Base-by-base conservation (phyloP, 225 moss, liverwort and hornwort species). In the Takakia lepidozioides region DNA sequence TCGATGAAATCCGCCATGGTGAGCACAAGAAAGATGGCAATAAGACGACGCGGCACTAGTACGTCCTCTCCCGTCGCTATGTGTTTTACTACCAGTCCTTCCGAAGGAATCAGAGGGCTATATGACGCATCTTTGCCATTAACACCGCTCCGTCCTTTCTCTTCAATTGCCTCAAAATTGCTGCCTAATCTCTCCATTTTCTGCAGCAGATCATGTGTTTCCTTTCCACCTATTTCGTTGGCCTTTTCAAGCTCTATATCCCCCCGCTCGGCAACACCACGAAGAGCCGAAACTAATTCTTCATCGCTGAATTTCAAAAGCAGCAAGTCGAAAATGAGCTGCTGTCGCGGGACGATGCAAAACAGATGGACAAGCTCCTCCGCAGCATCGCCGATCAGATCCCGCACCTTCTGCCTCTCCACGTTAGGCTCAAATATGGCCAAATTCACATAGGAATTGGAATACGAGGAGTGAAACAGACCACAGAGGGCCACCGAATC, bases 361-460 rank as follows among this genome's bases (percentile, higher is more conserved):
- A 95, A 95, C 43, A 84, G 48, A 57, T 95, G 73, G 38, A 87
- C 82, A 8, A 87, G 78, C 61, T 77, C 84, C 77, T 95, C 95
- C 16, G 90, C 86, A 0, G 76, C 89, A 2, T 65, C 58, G 3
- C 90, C 95, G 10, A 95, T 80, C 25, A 95, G 71, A 10, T 60
- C 77, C 1, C 87, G 84, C 8, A 95, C 68, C 8, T 67, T 74
- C 52, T 56, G 62, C 1, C 95, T 83, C 4, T 81, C 90, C 2
- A 73, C 77, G 26, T 87, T 61, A 2, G 90, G 86, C 25, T 66
- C 68, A 51, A 95, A 95, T 48, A 95, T 84, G 19, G 95, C 90
- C 55, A 95, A 64, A 51, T 95, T 90, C 11, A 95, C 95, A 24
- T 95, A 90, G 2, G 84, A 90, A 25, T 95, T 95, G 0, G 95